A percentile compares a stretch with the other conserved stretches of the same genome.
These are phyloP conservation scores for Fusarium nisikadoi DNA, from an alignment of 2,329 filamentous ascomycete species.

Conservation along the genomic window DNA sequence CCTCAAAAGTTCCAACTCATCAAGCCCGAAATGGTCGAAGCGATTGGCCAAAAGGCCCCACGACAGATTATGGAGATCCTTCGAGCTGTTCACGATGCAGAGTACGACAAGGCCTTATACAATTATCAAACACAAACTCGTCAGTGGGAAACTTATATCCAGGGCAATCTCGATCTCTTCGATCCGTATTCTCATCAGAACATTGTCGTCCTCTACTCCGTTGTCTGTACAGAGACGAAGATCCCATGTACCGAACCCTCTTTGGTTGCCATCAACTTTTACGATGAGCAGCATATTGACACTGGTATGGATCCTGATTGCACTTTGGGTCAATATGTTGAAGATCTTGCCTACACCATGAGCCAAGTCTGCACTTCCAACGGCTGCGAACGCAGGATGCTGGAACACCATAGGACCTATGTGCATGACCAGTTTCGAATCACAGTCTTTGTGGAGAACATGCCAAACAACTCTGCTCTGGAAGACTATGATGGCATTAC, in stretches of 20 bases:
- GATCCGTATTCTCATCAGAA: slow-evolving; percentile 97
- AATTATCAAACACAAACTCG: slow-evolving; percentile 94
- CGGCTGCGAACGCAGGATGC: slow-evolving; percentile 88
- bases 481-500: slow-evolving; percentile 74
- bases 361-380: slow-evolving; percentile 83
- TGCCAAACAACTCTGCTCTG: slow-evolving; percentile 55
- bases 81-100: slow-evolving; percentile 93
- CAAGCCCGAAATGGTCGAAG: slow-evolving; percentile 93
- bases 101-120: slow-evolving; percentile 94
- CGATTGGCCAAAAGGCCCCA: slow-evolving; percentile 81
- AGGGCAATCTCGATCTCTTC: slow-evolving; percentile 88
- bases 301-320: slow-evolving; percentile 83
- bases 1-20: slow-evolving; percentile 87
- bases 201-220: slow-evolving; percentile 92
- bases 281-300: slow-evolving; percentile 87
- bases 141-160: slow-evolving; percentile 95
- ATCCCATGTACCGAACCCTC: slow-evolving; percentile 93
- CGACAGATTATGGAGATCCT: slow-evolving; percentile 92
- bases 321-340: slow-evolving; percentile 93
- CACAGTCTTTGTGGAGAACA: slow-evolving; percentile 82
- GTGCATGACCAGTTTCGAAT: slow-evolving; percentile 96
- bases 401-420: slow-evolving; percentile 94
- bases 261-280: slow-evolving; percentile 90
- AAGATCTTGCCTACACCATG: slow-evolving; percentile 83
- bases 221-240: slow-evolving; percentile 92